phyloP scores from a whole-genome alignment of 306 rosid genomes.

The Astragalus glycyphyllos region DNA sequence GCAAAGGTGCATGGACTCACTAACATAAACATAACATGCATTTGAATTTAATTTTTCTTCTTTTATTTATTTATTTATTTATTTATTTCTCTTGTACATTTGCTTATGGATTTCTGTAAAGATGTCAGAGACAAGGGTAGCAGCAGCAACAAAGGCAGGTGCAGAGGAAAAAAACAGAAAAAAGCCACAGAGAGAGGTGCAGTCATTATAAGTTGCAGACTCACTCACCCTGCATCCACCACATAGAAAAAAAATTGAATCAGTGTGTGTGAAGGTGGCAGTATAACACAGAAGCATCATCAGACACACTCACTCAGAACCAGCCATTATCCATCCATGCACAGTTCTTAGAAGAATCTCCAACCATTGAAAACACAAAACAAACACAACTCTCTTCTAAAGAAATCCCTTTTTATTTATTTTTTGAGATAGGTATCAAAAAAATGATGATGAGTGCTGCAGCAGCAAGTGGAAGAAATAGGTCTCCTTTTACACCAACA shows the following conservation, averaged over 20 bases:
- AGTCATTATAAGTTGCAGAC: slow-evolving; percentile 82
- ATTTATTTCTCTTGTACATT: slow-evolving; percentile 38
- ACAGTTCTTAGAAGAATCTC: slow-evolving; percentile 53
- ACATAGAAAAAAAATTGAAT: slow-evolving; percentile 31
- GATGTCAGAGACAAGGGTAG: slow-evolving; percentile 69
- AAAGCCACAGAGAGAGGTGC: slow-evolving; percentile 74
- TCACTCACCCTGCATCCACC: slow-evolving; percentile 47
- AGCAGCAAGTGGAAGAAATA: slow-evolving; percentile 52
- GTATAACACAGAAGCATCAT: slow-evolving; percentile 55
- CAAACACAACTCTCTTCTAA: no score
- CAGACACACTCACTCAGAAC: slow-evolving; percentile 44
- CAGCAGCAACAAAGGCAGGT: slow-evolving; percentile 61
- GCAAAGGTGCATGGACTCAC: slow-evolving; percentile 49
- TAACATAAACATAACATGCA: slow-evolving; percentile 39
- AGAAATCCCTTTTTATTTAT: slow-evolving; percentile 15
- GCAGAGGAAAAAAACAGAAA: slow-evolving; percentile 63
- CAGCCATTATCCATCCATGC: slow-evolving; percentile 63
- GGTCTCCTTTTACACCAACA: slow-evolving; percentile 80
- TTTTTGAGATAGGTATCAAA: slow-evolving; percentile 11
- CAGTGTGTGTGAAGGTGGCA: slow-evolving; percentile 42
- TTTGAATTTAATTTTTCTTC: slow-evolving; percentile 26
- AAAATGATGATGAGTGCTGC: slow-evolving; percentile 54
- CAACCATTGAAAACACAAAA: slow-evolving; percentile 41
- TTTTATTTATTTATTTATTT: slow-evolving; percentile 21
- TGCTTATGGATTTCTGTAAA: slow-evolving; percentile 63